A percentile compares a stretch with the other conserved stretches of the same genome.
These are phyloP conservation scores for Heteromeles arbutifolia DNA, from an alignment of 306 rosid species.

Conservation along the genomic window DNA sequence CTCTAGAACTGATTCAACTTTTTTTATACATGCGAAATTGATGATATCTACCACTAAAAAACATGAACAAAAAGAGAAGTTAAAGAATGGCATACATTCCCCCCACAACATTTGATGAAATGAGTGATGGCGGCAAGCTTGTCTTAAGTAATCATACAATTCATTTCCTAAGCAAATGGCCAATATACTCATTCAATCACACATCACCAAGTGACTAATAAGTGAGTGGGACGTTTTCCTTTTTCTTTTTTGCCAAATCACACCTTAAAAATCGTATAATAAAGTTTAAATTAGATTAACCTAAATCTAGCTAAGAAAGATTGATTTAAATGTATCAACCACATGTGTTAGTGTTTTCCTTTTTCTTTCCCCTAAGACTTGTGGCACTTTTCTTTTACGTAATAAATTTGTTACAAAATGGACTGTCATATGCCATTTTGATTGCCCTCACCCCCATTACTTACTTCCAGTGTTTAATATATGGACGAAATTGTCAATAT, in stretches of 20 bases:
- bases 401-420: slow-evolving; percentile 13
- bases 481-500: too few species aligned
- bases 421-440: slow-evolving; percentile 6
- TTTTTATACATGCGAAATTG: too few species aligned
- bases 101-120: slow-evolving; percentile 7
- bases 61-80: neutral
- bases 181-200: neutral
- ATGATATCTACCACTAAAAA: neutral
- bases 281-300: neutral
- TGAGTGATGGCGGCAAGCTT: slow-evolving; percentile 21
- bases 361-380: neutral
- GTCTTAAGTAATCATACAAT: slow-evolving; percentile 1
- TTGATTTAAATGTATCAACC: neutral
- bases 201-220: neutral
- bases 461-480: too few species aligned
- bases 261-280: neutral
- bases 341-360: neutral
- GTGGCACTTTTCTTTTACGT: slow-evolving; percentile 14
- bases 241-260: neutral
- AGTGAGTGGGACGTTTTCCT: neutral
- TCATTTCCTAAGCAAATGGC: slow-evolving; percentile 3
- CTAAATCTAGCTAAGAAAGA: neutral
- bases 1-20: too few species aligned
- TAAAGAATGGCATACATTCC: neutral
- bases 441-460: neutral